phyloP scores from a whole-genome alignment of 257 asterid genomes.

The Linderniella brevidens region DNA sequence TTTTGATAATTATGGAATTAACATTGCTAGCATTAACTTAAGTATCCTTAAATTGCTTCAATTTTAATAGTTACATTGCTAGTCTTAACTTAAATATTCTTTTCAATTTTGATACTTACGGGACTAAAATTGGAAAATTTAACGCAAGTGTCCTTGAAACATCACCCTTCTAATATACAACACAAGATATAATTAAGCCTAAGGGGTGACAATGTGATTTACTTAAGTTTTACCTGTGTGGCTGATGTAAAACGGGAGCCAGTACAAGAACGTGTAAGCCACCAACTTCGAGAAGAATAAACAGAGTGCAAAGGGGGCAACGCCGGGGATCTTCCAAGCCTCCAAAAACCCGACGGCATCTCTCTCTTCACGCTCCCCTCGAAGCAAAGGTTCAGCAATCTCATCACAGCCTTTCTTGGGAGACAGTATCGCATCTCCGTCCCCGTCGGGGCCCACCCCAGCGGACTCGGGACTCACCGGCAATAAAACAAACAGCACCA shows the following conservation, averaged over 20 bases:
- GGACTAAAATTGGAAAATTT: too few relatives aligned
- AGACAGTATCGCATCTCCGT: constrained; percentile 10
- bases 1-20: too few relatives aligned
- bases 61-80: too few relatives aligned
- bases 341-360: constrained; percentile 66
- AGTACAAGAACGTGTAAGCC: constrained; percentile 82
- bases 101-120: too few relatives aligned
- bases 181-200: too few relatives aligned
- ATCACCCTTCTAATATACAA: too few relatives aligned
- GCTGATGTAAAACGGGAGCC: constrained; percentile 94
- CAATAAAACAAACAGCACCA: constrained; percentile 48
- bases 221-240: constrained; percentile 98
- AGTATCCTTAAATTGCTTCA: too few relatives aligned
- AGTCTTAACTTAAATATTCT: too few relatives aligned
- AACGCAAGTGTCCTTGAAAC: too few relatives aligned
- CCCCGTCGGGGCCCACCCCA: constrained; percentile 35
- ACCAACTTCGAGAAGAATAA: constrained; percentile 87
- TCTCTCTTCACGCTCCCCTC: constrained; percentile 14
- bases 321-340: constrained; percentile 96
- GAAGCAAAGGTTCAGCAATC: constrained; percentile 37
- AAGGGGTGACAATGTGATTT: too few relatives aligned
- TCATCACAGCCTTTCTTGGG: constrained; percentile 45
- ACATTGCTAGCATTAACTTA: too few relatives aligned
- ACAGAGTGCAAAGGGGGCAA: constrained; percentile 80
- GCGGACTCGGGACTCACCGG: constrained; percentile 68